Evolutionary conservation across 345 rosid species (phyloP).

Genomic region (Mangifera indica): DNA sequence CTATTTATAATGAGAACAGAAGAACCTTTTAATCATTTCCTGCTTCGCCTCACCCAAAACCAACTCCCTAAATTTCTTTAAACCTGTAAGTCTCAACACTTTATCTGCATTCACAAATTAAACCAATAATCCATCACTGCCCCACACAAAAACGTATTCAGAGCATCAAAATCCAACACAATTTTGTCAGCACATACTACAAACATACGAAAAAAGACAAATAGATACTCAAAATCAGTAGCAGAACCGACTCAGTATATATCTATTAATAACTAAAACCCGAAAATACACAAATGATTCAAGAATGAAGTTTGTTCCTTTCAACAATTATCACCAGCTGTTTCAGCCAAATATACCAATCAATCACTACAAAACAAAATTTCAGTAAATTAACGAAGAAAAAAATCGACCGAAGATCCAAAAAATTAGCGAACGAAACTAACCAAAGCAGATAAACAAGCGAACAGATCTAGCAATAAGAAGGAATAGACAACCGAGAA

Average conservation of each 20-base stretch:
- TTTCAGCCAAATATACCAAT: not conserved
- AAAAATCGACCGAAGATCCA: slow-evolving; percentile 7
- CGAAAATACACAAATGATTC: no score
- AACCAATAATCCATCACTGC: not conserved
- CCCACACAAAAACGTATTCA: not conserved
- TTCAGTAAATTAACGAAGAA: not conserved
- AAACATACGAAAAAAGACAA: not conserved
- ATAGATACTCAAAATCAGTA: not conserved
- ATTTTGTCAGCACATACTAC: not conserved
- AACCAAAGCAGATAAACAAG: slow-evolving; percentile 2
- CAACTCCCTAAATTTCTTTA: slow-evolving; percentile 9
- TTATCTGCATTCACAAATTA: slow-evolving; percentile 10
- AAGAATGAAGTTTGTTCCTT: no score
- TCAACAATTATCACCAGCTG: no score
- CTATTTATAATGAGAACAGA: not conserved
- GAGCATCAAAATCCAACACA: not conserved
- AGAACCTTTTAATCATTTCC: slow-evolving; percentile 68
- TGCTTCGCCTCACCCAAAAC: slow-evolving; percentile 1
- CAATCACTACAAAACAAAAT: not conserved
- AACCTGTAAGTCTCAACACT: not conserved
- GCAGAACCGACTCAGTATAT: not conserved
- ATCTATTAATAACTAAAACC: no score
- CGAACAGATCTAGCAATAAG: slow-evolving; percentile 8
- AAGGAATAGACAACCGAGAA: not conserved
- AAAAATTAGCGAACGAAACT: not conserved